Percentiles rank a stretch among this genome's conserved stretches.
Conservation (phyloP, 1,284 basidiomycete species). For the Trametes pubescens region DNA sequence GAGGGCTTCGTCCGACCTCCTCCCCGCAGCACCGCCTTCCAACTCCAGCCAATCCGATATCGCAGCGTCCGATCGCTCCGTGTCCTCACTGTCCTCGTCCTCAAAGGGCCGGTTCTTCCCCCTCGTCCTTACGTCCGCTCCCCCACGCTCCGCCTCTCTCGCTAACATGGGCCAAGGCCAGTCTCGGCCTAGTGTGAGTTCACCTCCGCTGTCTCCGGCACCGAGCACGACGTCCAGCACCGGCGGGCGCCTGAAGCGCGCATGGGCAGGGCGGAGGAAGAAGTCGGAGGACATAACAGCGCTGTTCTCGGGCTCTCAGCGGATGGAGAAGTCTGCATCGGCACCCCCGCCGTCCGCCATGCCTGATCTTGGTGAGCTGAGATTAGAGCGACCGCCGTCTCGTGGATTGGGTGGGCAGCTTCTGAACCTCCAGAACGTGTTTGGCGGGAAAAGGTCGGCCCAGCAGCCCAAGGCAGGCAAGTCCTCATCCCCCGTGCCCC, state of each 20-base stretch:
- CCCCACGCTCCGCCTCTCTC: conserved; percentile 33
- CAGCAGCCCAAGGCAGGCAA: conserved; percentile 31
- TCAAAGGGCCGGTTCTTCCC: conserved; percentile 49
- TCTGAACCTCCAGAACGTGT: conserved; percentile 48
- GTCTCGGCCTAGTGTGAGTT: conserved; percentile 31
- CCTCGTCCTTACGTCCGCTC: conserved; percentile 45
- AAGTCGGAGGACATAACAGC: conserved; percentile 59
- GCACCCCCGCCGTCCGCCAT: conserved; percentile 34
- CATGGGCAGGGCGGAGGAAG: conserved; percentile 68
- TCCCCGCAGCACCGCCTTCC: conserved; percentile 48
- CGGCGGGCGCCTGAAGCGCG: conserved; percentile 67
- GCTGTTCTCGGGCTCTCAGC: conserved; percentile 35
- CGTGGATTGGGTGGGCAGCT: conserved; percentile 30
- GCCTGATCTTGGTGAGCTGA: conserved; percentile 28
- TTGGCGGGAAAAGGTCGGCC: conserved; percentile 41
- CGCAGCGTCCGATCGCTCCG: conserved; percentile 51
- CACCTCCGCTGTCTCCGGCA: conserved; percentile 32
- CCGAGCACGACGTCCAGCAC: conserved; percentile 51
- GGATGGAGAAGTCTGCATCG: conserved; percentile 37
- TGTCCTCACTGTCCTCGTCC: conserved; percentile 43
- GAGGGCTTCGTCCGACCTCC: conserved; percentile 41
- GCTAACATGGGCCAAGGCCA: conserved; percentile 40
- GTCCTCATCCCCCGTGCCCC: conserved; percentile 31
- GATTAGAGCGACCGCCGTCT: conserved; percentile 31
- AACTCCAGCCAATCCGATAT: conserved; percentile 51